phyloP scores from a whole-genome alignment of 805 yeast species.

The Kuraishia floccosa region DNA sequence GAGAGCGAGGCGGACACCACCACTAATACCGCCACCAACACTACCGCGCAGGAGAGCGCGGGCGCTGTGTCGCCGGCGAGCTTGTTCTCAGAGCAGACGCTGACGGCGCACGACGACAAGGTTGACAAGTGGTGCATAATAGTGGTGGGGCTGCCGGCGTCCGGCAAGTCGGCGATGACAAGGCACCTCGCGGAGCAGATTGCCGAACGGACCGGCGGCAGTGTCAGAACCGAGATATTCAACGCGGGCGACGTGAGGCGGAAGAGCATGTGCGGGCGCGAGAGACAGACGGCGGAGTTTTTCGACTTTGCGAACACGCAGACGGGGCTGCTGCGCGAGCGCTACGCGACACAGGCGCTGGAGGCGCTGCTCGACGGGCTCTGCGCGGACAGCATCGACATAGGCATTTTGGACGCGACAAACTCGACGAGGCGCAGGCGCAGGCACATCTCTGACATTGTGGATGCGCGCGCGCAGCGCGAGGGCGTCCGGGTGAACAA shows the following conservation, averaged over 20 bases:
- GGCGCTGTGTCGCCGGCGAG: not conserved
- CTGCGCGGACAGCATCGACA: conserved; percentile 68
- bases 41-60: conserved; percentile 1
- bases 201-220: conserved; percentile 5
- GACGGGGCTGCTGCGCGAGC: conserved; percentile 59
- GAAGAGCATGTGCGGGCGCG: conserved; percentile 11
- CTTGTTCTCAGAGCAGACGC: not conserved
- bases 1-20: conserved; percentile 2
- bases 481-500: conserved; percentile 28
- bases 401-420: conserved; percentile 83
- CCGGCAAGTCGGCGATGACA: conserved; percentile 64
- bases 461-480: conserved; percentile 41
- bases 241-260: conserved; percentile 45
- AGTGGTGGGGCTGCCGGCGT: conserved; percentile 81
- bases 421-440: conserved; percentile 58
- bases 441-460: conserved; percentile 36
- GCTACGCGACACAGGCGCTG: conserved; percentile 92
- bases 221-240: conserved; percentile 20
- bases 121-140: conserved; percentile 17
- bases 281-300: conserved; percentile 23
- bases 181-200: conserved; percentile 14
- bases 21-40: not conserved
- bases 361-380: conserved; percentile 68
- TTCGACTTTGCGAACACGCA: conserved; percentile 35
- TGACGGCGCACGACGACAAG: not conserved